Conservation (phyloP, 768 basidiomycete genomes). For the Suillus paluster region DNA sequence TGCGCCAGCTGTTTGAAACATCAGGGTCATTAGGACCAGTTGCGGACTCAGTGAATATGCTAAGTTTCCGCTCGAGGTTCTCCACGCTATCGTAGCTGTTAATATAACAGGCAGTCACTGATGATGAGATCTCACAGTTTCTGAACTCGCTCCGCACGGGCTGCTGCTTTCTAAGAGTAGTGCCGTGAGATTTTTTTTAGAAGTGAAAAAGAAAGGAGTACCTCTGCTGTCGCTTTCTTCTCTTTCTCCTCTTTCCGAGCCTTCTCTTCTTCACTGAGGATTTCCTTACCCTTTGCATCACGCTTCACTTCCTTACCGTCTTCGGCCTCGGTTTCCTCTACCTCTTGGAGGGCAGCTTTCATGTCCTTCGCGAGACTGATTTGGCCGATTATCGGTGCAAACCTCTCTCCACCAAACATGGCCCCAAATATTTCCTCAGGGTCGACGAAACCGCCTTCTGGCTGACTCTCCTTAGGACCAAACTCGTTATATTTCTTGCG, state of each 20-base stretch:
- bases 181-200: slow-evolving; percentile 14
- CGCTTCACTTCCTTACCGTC: slow-evolving; percentile 44
- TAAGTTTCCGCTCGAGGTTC: slow-evolving; percentile 79
- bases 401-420: slow-evolving; percentile 89
- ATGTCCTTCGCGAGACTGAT: slow-evolving; percentile 90
- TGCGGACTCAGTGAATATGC: slow-evolving; percentile 88
- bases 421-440: slow-evolving; percentile 82
- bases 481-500: slow-evolving; percentile 92
- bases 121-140: slow-evolving; percentile 49
- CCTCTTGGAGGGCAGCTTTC: slow-evolving; percentile 92
- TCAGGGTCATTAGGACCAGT: slow-evolving; percentile 69
- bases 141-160: slow-evolving; percentile 73
- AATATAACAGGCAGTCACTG: background rate
- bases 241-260: slow-evolving; percentile 77
- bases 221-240: slow-evolving; percentile 69
- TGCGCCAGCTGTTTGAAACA: slow-evolving; percentile 72
- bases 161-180: slow-evolving; percentile 69
- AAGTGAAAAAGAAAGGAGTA: slow-evolving; percentile 28
- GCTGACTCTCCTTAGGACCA: slow-evolving; percentile 79
- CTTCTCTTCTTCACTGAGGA: slow-evolving; percentile 71
- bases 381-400: slow-evolving; percentile 85
- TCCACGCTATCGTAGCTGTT: slow-evolving; percentile 46
- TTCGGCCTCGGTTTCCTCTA: slow-evolving; percentile 66
- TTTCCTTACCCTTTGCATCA: slow-evolving; percentile 59
- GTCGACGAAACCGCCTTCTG: slow-evolving; percentile 87